Percentiles rank a stretch among this genome's conserved stretches.
Evolutionary conservation across 2,329 filamentous ascomycete genomes (phyloP).

Genomic region (Ophiostoma australiae): DNA sequence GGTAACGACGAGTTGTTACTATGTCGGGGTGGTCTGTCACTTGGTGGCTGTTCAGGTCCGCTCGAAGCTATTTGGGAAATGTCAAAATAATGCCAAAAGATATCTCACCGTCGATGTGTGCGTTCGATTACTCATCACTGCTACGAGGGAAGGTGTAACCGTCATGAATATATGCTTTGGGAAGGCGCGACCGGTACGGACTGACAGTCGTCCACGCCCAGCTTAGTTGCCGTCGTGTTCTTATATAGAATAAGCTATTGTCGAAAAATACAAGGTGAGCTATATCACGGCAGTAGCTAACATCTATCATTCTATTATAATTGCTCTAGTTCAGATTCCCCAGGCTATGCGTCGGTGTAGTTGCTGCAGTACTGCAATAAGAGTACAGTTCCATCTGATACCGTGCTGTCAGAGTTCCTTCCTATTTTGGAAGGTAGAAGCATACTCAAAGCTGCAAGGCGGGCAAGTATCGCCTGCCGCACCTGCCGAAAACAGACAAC

Average conservation of each 20-base stretch:
- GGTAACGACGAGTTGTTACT: background rate
- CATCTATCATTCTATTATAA: too few species aligned
- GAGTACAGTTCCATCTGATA: background rate
- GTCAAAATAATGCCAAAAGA: background rate
- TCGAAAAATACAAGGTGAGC: background rate
- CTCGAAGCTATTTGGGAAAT: background rate
- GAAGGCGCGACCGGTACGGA: background rate
- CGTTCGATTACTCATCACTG: background rate
- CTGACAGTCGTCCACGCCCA: background rate
- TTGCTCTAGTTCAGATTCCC: too few species aligned
- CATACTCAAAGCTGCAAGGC: background rate
- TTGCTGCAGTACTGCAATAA: background rate
- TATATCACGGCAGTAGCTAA: background rate
- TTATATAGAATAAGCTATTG: background rate
- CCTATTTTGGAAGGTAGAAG: background rate
- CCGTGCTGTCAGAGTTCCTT: background rate
- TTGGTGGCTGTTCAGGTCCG: background rate
- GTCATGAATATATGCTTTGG: background rate
- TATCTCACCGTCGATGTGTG: background rate
- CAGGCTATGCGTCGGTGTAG: background rate
- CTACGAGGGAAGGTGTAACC: background rate
- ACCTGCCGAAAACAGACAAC: constrained; percentile 5
- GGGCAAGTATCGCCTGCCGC: background rate
- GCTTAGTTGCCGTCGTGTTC: background rate
- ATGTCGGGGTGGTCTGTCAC: background rate